phyloP scores from a whole-genome alignment of 768 basidiomycete species.

The Auricularia sp. region DNA sequence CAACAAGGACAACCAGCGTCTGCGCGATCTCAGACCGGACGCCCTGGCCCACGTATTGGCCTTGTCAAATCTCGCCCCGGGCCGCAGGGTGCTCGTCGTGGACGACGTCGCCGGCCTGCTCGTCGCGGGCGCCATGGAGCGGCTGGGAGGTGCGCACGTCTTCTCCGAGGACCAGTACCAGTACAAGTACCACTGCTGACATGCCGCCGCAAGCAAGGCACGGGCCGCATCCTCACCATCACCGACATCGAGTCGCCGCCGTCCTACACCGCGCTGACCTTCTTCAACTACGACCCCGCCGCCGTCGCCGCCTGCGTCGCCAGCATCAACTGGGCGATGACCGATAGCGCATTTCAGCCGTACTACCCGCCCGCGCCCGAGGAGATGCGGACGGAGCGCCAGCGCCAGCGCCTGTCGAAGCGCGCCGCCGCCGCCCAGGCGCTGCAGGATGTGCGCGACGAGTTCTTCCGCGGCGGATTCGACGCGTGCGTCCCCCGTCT shows the following conservation, averaged over 20 bases:
- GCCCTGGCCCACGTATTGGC: conserved; percentile 82
- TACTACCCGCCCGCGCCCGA: conserved; percentile 49
- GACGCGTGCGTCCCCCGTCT: conserved; percentile 51
- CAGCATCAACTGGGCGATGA: conserved; percentile 85
- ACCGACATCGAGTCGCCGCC: conserved; percentile 89
- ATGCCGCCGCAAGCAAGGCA: conserved; percentile 36
- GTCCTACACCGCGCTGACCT: conserved; percentile 67
- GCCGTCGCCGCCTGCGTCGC: conserved; percentile 42
- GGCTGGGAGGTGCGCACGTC: conserved; percentile 60
- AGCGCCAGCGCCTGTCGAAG: conserved; percentile 61
- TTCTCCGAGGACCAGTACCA: neutral
- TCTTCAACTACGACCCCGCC: conserved; percentile 76
- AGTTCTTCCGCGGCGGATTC: conserved; percentile 79
- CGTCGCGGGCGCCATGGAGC: conserved; percentile 73
- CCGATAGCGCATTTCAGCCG: conserved; percentile 64
- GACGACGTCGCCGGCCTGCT: conserved; percentile 89
- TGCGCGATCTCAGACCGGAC: conserved; percentile 80
- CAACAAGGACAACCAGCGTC: conserved; percentile 34
- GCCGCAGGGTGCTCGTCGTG: conserved; percentile 78
- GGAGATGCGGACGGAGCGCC: conserved; percentile 59
- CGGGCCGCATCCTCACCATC: conserved; percentile 73
- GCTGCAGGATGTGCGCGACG: conserved; percentile 56
- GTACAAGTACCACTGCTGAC: too few relatives aligned
- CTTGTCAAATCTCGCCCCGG: conserved; percentile 73
- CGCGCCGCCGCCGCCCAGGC: conserved; percentile 60